These are phyloP conservation scores for Candida anutae DNA, from an alignment of 1,139 yeast species.

Conservation along the genomic window DNA sequence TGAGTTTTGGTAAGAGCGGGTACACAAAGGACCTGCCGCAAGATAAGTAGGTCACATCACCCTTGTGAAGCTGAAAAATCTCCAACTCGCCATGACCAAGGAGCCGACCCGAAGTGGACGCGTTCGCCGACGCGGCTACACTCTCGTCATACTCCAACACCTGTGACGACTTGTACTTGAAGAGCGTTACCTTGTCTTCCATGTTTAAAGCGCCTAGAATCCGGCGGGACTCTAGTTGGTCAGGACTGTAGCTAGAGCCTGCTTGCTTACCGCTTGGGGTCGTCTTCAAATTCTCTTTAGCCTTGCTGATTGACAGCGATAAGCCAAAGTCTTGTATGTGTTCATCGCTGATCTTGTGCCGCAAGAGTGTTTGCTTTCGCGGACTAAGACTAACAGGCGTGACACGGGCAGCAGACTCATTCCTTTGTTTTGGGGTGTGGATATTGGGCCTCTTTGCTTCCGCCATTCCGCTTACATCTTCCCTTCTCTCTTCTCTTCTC, in stretches of 20 bases:
- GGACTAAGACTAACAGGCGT: no score
- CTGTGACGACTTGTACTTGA: constrained; percentile 28
- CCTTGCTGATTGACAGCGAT: constrained; percentile 23
- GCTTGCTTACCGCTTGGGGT: constrained; percentile 4
- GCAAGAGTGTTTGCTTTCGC: constrained; percentile 31
- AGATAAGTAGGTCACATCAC: constrained; percentile 53
- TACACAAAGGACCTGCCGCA: constrained; percentile 51
- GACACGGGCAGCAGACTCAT: no score
- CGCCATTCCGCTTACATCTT: no score
- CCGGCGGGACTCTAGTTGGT: no score
- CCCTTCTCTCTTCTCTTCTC: no score
- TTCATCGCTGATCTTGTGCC: constrained; percentile 28
- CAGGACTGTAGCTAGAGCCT: constrained; percentile 4
- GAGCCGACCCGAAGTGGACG: constrained; percentile 32
- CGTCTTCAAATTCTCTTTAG: constrained; percentile 20
- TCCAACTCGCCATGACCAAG: constrained; percentile 58
- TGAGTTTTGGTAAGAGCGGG: constrained; percentile 57
- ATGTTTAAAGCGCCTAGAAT: constrained; percentile 10
- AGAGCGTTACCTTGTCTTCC: constrained; percentile 33
- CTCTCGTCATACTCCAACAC: constrained; percentile 39
- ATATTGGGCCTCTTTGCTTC: no score
- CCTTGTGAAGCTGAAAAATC: constrained; percentile 56
- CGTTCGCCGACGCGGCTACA: constrained; percentile 9
- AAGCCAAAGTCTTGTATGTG: constrained; percentile 13
- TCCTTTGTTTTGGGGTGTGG: no score